Base-by-base conservation (phyloP, 805 yeast species). In the Lipomyces anomalus region DNA sequence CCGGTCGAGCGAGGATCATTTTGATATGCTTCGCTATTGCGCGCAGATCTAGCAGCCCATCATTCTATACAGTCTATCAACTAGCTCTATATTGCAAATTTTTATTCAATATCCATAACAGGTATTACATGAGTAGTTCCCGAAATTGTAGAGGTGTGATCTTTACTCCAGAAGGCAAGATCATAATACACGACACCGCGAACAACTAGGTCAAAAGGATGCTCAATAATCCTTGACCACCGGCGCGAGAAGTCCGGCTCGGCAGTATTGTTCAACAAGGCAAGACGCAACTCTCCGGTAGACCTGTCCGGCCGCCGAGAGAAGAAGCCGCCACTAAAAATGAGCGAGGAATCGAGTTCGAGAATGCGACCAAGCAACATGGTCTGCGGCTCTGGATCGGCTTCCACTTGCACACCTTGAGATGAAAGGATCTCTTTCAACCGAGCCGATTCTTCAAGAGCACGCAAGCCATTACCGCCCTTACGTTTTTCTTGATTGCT, bases 151-250 rank as follows among this genome's bases (percentile, higher is more conserved):
- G 62, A 58, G 7, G 57, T 50, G 35, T 46, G 39, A 11, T 52
- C 33, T 33, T 55, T 57, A 28, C 61, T 53, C 21, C 65, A 61
- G 52, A 89, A 70, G 1, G 95, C 92, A 43, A 88, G 69, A 40
- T 75, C 76, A 64, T 90, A 90, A 58, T 76, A 79, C 61, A 90
- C 72, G 20, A 81, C 79, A 1, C 97, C 97, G 40, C 95, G 71
- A 2, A 90, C 72, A 18, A 87, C 83, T 54, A 90, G 68, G 49
- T 87, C 95, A 62, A 89, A 90, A 9, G 95, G 95, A 59, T 84
- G 76, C 49, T 78, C 75, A 7, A 82, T 78, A 9, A 90, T 76
- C 9, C 70, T 69, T 42, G 76, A 75, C 97, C 97, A 89, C 58
- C 79, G 79, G 16, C 32, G 41, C 34, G 39, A 56, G 13, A 51